phyloP scores from a whole-genome alignment of 2,329 filamentous ascomycete species.

The Penicillium sp. region DNA sequence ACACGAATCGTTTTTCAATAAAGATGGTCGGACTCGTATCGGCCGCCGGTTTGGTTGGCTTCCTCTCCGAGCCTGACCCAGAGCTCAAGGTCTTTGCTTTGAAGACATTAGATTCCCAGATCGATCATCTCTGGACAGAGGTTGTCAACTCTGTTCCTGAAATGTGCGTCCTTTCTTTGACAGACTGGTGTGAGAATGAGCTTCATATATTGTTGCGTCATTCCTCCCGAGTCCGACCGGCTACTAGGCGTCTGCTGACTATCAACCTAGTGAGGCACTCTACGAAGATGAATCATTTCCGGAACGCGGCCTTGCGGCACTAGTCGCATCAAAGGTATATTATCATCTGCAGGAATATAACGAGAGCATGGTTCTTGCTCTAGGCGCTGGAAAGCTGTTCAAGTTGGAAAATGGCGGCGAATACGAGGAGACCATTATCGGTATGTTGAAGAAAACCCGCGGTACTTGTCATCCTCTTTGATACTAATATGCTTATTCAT shows the following conservation, averaged over 20 bases:
- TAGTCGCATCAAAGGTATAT: conserved; percentile 96
- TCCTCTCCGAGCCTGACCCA: conserved; percentile 89
- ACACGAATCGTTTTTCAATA: conserved; percentile 17
- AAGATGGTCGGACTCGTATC: conserved; percentile 91
- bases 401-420: conserved; percentile 87
- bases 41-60: conserved; percentile 90
- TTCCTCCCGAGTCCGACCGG: conserved; percentile 3
- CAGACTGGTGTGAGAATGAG: neutral
- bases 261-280: conserved; percentile 72
- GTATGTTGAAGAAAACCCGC: conserved; percentile 39
- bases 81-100: conserved; percentile 94
- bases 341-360: conserved; percentile 99
- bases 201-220: conserved; percentile 3
- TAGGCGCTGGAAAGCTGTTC: conserved; percentile 92
- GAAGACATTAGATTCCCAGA: conserved; percentile 91
- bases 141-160: conserved; percentile 87
- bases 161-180: conserved; percentile 64
- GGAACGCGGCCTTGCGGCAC: conserved; percentile 86
- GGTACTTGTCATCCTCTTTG: neutral
- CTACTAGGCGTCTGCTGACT: conserved; percentile 14
- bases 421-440: conserved; percentile 98
- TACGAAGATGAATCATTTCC: conserved; percentile 96
- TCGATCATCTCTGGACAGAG: conserved; percentile 96
- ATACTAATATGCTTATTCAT: neutral
- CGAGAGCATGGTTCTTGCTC: conserved; percentile 97